phyloP scores from a whole-genome alignment of 331 rosid genomes.

The Telfairia occidentalis region DNA sequence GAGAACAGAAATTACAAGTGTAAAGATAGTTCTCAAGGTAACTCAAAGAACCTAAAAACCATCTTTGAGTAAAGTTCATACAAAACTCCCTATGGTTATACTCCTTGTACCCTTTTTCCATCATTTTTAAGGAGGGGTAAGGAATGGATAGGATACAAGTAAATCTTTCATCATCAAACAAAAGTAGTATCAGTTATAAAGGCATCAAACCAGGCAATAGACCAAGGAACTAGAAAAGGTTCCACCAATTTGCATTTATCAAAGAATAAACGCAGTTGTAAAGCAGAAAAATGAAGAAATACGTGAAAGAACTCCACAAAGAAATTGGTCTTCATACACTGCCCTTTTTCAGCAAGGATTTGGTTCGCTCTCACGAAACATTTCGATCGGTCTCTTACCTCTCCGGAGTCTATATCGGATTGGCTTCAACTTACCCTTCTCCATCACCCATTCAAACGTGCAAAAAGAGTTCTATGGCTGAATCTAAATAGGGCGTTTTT shows the following conservation, averaged over 20 bases:
- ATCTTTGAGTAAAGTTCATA: not conserved
- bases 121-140: not conserved
- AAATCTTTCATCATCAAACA: not conserved
- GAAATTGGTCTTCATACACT: too few relatives aligned
- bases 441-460: too few relatives aligned
- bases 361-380: too few relatives aligned
- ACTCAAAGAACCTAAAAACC: not conserved
- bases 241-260: too few relatives aligned
- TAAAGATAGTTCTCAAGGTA: not conserved
- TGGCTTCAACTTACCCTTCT: too few relatives aligned
- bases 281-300: too few relatives aligned
- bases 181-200: not conserved
- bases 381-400: too few relatives aligned
- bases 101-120: not conserved
- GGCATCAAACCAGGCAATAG: not conserved
- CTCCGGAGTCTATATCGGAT: too few relatives aligned
- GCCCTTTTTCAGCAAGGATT: too few relatives aligned
- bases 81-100: not conserved
- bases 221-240: not conserved
- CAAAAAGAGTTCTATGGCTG: too few relatives aligned
- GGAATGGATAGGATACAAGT: not conserved
- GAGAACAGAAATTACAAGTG: not conserved
- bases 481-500: too few relatives aligned
- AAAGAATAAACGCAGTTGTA: too few relatives aligned
- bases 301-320: not conserved